Conservation (phyloP, 2,329 filamentous ascomycete genomes). For the Bisporella sp. region DNA sequence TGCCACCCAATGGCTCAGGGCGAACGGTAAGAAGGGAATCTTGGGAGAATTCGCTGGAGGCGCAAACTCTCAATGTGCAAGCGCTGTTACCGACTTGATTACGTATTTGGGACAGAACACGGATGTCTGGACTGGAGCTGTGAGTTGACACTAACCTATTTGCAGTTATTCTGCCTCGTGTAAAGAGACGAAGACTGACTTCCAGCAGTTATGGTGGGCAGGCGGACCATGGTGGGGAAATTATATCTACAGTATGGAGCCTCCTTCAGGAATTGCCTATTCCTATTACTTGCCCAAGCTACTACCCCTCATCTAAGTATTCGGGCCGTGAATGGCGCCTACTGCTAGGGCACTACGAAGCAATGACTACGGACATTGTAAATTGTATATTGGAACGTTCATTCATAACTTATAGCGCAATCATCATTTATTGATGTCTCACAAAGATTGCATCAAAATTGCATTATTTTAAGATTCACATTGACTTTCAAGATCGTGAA, state of each 20-base stretch:
- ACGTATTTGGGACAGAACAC: constrained; percentile 38
- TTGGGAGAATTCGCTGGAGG: constrained; percentile 49
- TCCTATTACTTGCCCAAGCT: neutral
- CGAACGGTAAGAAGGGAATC: constrained; percentile 44
- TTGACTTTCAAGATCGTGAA: no score
- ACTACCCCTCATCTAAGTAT: neutral
- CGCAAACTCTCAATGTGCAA: constrained; percentile 40
- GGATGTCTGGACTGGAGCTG: constrained; percentile 44
- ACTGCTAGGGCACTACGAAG: no score
- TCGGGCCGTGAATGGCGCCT: no score
- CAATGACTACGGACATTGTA: no score
- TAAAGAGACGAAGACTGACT: no score
- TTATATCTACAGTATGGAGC: constrained; percentile 44
- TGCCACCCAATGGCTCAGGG: constrained; percentile 46
- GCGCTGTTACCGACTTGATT: constrained; percentile 42
- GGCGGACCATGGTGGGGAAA: constrained; percentile 45
- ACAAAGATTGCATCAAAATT: no score
- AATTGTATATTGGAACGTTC: no score
- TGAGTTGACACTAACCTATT: neutral
- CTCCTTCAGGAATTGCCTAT: constrained; percentile 20
- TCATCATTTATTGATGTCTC: no score
- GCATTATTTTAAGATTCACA: no score
- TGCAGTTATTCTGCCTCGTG: constrained; percentile 9
- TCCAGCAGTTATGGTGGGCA: constrained; percentile 38
- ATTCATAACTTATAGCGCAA: no score